Conservation (phyloP, 2,329 filamentous ascomycete genomes). For the Ophiostoma sp. region DNA sequence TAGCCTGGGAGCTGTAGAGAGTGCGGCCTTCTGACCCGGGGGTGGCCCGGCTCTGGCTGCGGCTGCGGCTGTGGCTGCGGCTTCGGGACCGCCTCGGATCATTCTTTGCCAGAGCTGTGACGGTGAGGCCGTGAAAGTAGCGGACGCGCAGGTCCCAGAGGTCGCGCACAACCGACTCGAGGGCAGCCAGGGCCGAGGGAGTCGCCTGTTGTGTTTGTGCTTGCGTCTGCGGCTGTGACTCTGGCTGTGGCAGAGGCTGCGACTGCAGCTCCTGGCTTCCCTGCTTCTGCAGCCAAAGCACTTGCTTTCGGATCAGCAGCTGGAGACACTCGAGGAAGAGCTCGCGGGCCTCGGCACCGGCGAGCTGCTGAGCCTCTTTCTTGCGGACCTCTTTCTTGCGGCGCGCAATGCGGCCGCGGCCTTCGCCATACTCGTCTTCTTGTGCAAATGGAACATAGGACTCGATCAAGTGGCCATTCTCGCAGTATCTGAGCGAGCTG, state of each 20-base stretch:
- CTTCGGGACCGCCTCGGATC: conserved; percentile 16
- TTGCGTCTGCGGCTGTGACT: conserved; percentile 36
- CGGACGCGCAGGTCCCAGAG: conserved; percentile 72
- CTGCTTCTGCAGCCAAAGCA: conserved; percentile 65
- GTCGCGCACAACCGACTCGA: conserved; percentile 75
- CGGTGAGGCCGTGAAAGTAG: conserved; percentile 50
- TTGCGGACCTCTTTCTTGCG: conserved; percentile 54
- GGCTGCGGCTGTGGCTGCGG: conserved; percentile 21
- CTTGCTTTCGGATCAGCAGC: conserved; percentile 75
- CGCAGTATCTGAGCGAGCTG: conserved; percentile 72
- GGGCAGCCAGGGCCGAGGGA: conserved; percentile 48
- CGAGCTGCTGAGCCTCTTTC: conserved; percentile 51
- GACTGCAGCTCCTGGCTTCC: conserved; percentile 40
- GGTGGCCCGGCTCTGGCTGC: conserved; percentile 18
- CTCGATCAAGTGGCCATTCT: conserved; percentile 72
- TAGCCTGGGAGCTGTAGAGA: conserved; percentile 26
- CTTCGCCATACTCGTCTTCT: conserved; percentile 59
- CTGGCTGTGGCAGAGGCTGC: neutral
- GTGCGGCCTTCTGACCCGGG: conserved; percentile 8
- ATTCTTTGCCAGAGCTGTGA: conserved; percentile 32
- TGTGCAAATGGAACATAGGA: conserved; percentile 47
- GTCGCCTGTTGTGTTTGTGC: neutral
- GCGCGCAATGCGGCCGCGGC: conserved; percentile 48
- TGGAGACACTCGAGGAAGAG: conserved; percentile 82
- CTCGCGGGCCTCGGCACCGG: conserved; percentile 63